A percentile compares a stretch with the other conserved stretches of the same genome.
phyloP scores from a whole-genome alignment of 371 early-diverging fungal genomes.

The Saksenaea oblongispora region DNA sequence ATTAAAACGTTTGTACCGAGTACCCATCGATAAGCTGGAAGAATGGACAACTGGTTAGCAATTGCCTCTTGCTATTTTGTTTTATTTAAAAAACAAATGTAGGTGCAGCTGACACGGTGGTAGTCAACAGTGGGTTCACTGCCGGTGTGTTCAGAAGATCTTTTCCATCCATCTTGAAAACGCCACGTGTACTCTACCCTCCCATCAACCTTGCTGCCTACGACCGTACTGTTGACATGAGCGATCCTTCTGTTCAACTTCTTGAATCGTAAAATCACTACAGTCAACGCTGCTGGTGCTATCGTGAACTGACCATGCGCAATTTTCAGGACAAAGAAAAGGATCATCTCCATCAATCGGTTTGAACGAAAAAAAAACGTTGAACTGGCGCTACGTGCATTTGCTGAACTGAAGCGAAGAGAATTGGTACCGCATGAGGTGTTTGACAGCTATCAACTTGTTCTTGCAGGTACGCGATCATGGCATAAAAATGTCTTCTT shows the following conservation, averaged over 20 bases:
- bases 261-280: conserved; percentile 49
- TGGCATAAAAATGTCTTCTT: background rate
- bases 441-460: conserved; percentile 55
- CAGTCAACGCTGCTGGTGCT: background rate
- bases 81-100: background rate
- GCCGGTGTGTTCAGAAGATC: conserved; percentile 71
- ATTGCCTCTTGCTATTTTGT: background rate
- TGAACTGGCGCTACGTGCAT: conserved; percentile 79
- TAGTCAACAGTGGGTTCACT: conserved; percentile 92
- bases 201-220: conserved; percentile 79
- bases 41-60: conserved; percentile 77
- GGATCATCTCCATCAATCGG: conserved; percentile 83
- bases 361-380: conserved; percentile 95
- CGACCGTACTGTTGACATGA: conserved; percentile 55
- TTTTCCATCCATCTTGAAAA: conserved; percentile 62
- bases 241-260: conserved; percentile 54
- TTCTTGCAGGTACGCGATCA: conserved; percentile 56
- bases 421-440: conserved; percentile 18
- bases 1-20: conserved; percentile 76
- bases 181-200: conserved; percentile 83
- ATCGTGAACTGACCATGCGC: background rate
- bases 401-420: conserved; percentile 53
- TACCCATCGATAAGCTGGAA: conserved; percentile 84
- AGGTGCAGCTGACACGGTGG: conserved; percentile 85
- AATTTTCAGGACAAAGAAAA: conserved; percentile 34